Conservation (phyloP, 1,139 yeast species). For the Saccharomyces hybrid region DNA sequence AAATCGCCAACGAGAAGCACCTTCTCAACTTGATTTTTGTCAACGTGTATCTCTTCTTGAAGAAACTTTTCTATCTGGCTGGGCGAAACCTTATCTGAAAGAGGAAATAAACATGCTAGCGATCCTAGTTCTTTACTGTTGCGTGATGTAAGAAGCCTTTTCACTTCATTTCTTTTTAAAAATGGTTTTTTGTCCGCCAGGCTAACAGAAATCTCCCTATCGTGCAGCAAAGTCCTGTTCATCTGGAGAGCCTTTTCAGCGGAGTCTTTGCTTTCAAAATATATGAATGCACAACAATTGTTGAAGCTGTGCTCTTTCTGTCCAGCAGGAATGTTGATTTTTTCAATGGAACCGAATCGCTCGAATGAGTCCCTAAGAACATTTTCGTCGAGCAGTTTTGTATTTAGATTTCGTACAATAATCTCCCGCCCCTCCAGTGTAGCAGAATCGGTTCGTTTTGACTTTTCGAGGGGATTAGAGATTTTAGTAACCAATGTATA, state of each 20-base stretch:
- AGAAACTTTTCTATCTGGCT: conserved; percentile 38
- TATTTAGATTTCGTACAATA: conserved; percentile 47
- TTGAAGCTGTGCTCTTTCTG: conserved; percentile 26
- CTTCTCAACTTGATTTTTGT: conserved; percentile 24
- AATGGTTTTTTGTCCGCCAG: conserved; percentile 36
- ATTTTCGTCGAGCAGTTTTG: conserved; percentile 27
- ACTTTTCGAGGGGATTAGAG: conserved; percentile 45
- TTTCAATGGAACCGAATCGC: conserved; percentile 44
- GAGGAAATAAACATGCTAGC: conserved; percentile 40
- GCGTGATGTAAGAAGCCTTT: conserved; percentile 21
- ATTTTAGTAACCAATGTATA: conserved; percentile 46
- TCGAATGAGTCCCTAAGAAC: conserved; percentile 33
- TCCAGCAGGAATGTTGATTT: conserved; percentile 39
- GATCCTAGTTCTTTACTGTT: conserved; percentile 28
- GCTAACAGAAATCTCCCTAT: conserved; percentile 40
- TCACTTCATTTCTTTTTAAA: conserved; percentile 28
- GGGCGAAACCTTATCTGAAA: conserved; percentile 42
- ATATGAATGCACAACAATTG: conserved; percentile 54
- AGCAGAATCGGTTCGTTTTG: conserved; percentile 38
- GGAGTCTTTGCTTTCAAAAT: conserved; percentile 36
- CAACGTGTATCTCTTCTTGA: conserved; percentile 35
- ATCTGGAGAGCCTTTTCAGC: conserved; percentile 39
- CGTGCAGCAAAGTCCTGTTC: conserved; percentile 36
- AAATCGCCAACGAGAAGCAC: conserved; percentile 43
- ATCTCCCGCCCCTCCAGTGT: conserved; percentile 48